phyloP scores from a whole-genome alignment of 148 eudicot genomes.

The Bassia scoparia region DNA sequence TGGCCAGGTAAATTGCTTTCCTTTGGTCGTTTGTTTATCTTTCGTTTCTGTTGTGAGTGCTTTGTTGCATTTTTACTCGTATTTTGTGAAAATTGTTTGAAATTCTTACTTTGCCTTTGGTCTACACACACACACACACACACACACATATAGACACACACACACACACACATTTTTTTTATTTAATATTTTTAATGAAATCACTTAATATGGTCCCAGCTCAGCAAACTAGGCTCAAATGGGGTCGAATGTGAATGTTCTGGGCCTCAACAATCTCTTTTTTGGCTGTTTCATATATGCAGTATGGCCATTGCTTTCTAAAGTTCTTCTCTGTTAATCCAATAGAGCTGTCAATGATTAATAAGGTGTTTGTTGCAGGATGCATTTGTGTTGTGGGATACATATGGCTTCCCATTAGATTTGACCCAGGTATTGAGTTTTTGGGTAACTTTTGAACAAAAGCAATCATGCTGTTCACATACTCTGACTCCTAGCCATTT shows the following conservation, averaged over 20 bases:
- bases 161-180: too few species aligned
- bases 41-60: constrained; percentile 7
- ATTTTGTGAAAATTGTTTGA: not conserved
- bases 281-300: too few species aligned
- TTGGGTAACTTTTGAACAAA: not conserved
- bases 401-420: constrained; percentile 91
- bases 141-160: too few species aligned
- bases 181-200: too few species aligned
- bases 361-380: constrained; percentile 53
- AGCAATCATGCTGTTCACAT: not conserved
- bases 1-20: constrained; percentile 59
- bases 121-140: too few species aligned
- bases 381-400: constrained; percentile 96
- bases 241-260: too few species aligned
- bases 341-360: not conserved
- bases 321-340: not conserved
- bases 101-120: not conserved
- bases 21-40: not conserved
- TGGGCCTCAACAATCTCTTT: not conserved
- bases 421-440: constrained; percentile 69
- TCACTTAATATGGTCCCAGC: too few species aligned
- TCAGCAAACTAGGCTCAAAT: too few species aligned
- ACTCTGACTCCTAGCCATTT: constrained; percentile 5
- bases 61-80: not conserved
- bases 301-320: not conserved